Base-by-base conservation (phyloP, 768 basidiomycete genomes). In the Tricholoma sp. region DNA sequence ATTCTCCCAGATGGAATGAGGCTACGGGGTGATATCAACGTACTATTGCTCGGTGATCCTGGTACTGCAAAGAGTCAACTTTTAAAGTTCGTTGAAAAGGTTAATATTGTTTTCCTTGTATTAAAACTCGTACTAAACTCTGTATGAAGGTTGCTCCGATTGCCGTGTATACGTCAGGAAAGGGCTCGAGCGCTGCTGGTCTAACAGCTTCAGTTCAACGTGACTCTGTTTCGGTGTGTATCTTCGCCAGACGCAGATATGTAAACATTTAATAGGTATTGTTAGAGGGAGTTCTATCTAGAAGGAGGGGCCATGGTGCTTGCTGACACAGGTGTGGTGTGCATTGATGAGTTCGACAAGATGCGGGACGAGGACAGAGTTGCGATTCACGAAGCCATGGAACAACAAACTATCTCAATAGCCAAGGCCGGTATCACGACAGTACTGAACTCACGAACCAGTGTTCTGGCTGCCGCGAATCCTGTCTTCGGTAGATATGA, bases 231-330 rank as follows among this genome's bases (percentile, higher is more conserved):
- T 94, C 94, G 18, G 95, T 96, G 65, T 57, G 89, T 75, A 3
- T 10, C 21, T 55, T 27, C 54, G 55, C 29, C 39, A 21, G 49
- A 5, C 27, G 41, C 14, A 32, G 45, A 21, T 46, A 52, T 54
- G 39, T 16, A 41, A 14, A 19, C 43, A 16, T 39, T 58, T 11
- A 57, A 56, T 61, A 58, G 58, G 18, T 18, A 21, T 57, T 34
- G 54, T 11, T 59, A 98, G 94, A 84, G 97, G 46, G 97, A 99
- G 71, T 98, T 99, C 72, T 98, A 97, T 73, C 82, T 99, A 5
- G 97, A 99, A 77, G 97, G 97, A 7, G 97, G 97, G 21, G 97
- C 97, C 1, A 98, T 99, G 97, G 97, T 99, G 5, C 83, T 98
- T 35, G 97, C 97, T 1, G 97, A 99, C 69, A 91, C 91, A 11